Evolutionary conservation across 2,329 filamentous ascomycete genomes (phyloP), one percentile per base, ranked within the genome.

Genomic region (Fusarium sambucinum): DNA sequence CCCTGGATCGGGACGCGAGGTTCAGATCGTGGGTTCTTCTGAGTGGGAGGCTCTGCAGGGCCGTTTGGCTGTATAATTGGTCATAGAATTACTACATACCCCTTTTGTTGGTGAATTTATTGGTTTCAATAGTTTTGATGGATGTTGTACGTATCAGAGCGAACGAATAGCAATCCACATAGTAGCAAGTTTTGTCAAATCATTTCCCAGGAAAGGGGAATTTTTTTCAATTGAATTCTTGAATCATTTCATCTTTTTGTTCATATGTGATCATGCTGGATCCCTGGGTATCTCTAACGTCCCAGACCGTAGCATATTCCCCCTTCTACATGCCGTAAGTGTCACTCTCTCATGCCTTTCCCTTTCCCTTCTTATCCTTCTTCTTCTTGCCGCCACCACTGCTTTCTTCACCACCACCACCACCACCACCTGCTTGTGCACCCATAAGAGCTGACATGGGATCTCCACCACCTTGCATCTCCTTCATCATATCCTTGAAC

Each of bases 401-500:
- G 21, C 73, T 75, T 4, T 71, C 75, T 6, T 70, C 73, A 7
- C 69, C 74, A 3, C 75, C 78, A 4, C 69, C 74, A 3, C 75
- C 78, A 4, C 69, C 74, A 3, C 75, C 78, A 7, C 70, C 78
- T 3, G 62, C 77, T 46, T 75, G 77, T 30, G 73, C 78, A 10
- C 77, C 80, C 80, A 82, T 81, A 57, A 81, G 65, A 37, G 80
- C 81, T 10, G 78, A 74, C 82, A 83, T 83, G 10, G 79, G 80
- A 40, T 84, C 83, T 1, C 80, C 84, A 3, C 80, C 81, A 5
- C 79, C 79, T 74, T 85, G 83, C 93, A 98, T 97, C 82, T 96
- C 93, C 75, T 89, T 90, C 94, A 98, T 97, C 85, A 97, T 97
- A 72, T 97, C 94, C 83, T 96, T 93, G 75, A 98, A 89, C 65